Conservation (phyloP, 2,329 filamentous ascomycete species). For the Calonectria crousiana region DNA sequence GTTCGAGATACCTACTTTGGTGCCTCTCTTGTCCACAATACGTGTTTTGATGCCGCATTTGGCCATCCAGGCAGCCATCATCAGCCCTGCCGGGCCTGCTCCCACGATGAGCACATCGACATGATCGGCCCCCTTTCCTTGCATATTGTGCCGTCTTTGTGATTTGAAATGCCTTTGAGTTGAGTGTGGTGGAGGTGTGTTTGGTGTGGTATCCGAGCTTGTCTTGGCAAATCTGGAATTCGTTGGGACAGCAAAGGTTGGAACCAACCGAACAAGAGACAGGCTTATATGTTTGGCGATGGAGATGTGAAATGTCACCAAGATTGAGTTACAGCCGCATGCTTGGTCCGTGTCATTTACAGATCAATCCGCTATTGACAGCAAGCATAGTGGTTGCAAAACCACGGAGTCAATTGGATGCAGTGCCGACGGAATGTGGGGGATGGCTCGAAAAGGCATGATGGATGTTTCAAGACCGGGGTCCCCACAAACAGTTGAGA, state of each 20-base stretch:
- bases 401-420: background rate
- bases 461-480: background rate
- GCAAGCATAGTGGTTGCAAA: background rate
- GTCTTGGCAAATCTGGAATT: background rate
- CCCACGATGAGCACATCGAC: slow-evolving; percentile 4
- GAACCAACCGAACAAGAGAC: background rate
- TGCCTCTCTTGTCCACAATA: slow-evolving; percentile 31
- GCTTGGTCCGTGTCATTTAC: background rate
- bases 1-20: slow-evolving; percentile 6
- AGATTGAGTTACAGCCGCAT: background rate
- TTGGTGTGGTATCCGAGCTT: background rate
- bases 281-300: background rate
- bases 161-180: background rate
- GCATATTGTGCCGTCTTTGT: background rate
- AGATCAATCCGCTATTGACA: background rate
- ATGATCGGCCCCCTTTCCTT: background rate
- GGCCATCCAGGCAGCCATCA: slow-evolving; percentile 34
- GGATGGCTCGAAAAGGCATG: background rate
- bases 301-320: background rate
- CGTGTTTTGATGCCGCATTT: slow-evolving; percentile 35
- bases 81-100: slow-evolving; percentile 28
- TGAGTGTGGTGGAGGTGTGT: background rate
- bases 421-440: background rate
- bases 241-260: background rate
- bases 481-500: background rate